Evolutionary conservation across 257 asterid species (phyloP), one percentile per base, ranked within the genome.

Genomic region (Scutellaria galericulata): DNA sequence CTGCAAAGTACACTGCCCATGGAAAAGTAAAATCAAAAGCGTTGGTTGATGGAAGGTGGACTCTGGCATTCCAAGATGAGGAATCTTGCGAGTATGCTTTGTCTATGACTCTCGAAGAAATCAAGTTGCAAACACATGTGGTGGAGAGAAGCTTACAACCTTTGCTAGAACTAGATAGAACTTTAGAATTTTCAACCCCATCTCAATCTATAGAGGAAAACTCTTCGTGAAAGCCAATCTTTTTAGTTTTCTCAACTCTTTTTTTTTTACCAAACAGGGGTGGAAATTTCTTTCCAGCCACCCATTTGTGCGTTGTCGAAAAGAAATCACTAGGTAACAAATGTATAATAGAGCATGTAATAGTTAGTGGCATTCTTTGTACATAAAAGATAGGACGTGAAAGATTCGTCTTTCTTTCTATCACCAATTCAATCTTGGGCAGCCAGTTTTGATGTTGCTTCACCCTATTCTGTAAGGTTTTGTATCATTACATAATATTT

Each of bases 11-110:
- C 42, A 68, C 83, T n/a, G 64, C 79, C 66, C 82, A 70, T 40
- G 89, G 87, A 46, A 89, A 83, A 83, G 86, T 80, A 42, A 90
- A 87, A 84, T 71, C 93, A 1, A 95, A 85, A 78, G 81, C 82
- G 52, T 73, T 92, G 81, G 96, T 90, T 24, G 97, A 92, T 72
- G 99, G 98, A 81, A 85, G 98, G 79, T 91, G 99, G 99, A 95
- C 98, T 57, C 80, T 93, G 72, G 97, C 98, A 20, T 90, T 93
- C 82, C 85, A 86, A 39, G 96, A 93, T 24, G 98, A 89, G 75
- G 92, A 83, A 62, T 80, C 89, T 18, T 90, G 98, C 85, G 80
- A 81, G 77, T n/a, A 58, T 68, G 92, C 99, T 46, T 64, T 83
- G 66, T 68, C 80, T 6, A 92, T 95, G 98, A 85, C 87, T 76